Evolutionary conservation across 2,329 filamentous ascomycete species (phyloP).

Genomic region (Aspergillus ruber): DNA sequence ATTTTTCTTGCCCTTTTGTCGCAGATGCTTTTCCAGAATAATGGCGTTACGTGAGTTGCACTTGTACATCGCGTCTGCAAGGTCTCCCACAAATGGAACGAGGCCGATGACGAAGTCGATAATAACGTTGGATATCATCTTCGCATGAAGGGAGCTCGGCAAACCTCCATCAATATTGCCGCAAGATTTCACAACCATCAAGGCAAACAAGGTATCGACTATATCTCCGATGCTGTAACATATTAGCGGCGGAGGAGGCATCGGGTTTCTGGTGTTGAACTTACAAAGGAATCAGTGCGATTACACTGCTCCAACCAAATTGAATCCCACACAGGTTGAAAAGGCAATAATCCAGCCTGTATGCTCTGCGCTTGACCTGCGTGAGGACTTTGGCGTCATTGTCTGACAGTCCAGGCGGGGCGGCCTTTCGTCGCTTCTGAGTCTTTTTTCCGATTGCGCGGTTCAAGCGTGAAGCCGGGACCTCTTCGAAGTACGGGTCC

Average conservation of each 20-base stretch:
- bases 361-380: slow-evolving; percentile 77
- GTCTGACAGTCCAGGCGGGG: slow-evolving; percentile 73
- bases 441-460: slow-evolving; percentile 62
- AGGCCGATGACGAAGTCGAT: slow-evolving; percentile 45
- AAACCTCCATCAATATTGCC: slow-evolving; percentile 71
- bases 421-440: slow-evolving; percentile 78
- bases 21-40: slow-evolving; percentile 39
- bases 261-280: slow-evolving; percentile 30
- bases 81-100: slow-evolving; percentile 46
- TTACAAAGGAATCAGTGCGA: slow-evolving; percentile 76
- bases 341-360: slow-evolving; percentile 75
- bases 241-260: not conserved
- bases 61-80: slow-evolving; percentile 43
- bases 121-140: slow-evolving; percentile 75
- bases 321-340: slow-evolving; percentile 75
- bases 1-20: slow-evolving; percentile 33
- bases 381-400: slow-evolving; percentile 79
- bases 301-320: slow-evolving; percentile 84
- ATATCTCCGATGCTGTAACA: slow-evolving; percentile 62
- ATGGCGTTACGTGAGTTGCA: slow-evolving; percentile 44
- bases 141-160: slow-evolving; percentile 46
- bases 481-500: slow-evolving; percentile 86
- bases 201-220: slow-evolving; percentile 64
- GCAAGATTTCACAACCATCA: slow-evolving; percentile 69
- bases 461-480: slow-evolving; percentile 65